Evolutionary conservation across 2,329 filamentous ascomycete genomes (phyloP).

Genomic region (Colletotrichum kahawae): DNA sequence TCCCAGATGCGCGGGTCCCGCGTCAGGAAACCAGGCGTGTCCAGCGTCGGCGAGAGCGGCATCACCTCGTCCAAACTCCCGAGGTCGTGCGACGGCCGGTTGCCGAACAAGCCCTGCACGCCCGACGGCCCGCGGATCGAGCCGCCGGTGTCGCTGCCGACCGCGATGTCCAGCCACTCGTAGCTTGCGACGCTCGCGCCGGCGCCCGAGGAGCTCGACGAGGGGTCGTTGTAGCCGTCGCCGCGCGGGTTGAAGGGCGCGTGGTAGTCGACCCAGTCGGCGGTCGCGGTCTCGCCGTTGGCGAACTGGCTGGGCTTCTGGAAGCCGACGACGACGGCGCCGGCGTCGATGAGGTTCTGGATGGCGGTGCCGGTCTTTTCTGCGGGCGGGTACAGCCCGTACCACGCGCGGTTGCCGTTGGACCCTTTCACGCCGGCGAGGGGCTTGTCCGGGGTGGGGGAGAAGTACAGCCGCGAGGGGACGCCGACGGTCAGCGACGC

Average conservation of each 20-base stretch:
- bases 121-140: conserved; percentile 51
- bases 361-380: conserved; percentile 54
- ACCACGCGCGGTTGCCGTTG: conserved; percentile 62
- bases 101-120: conserved; percentile 48
- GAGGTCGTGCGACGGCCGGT: conserved; percentile 45
- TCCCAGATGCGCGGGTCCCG: conserved; percentile 41
- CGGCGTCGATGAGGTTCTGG: conserved; percentile 61
- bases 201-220: conserved; percentile 40
- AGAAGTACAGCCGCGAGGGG: conserved; percentile 65
- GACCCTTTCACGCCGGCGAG: conserved; percentile 59
- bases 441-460: conserved; percentile 55
- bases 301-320: conserved; percentile 52
- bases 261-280: conserved; percentile 45
- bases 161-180: conserved; percentile 48
- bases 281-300: conserved; percentile 44
- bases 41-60: conserved; percentile 44
- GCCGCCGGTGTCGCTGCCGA: conserved; percentile 51
- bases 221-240: conserved; percentile 51
- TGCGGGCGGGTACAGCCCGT: conserved; percentile 53
- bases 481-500: conserved; percentile 47
- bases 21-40: conserved; percentile 49
- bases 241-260: conserved; percentile 49
- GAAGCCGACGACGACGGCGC: conserved; percentile 55
- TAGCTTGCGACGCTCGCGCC: conserved; percentile 43
- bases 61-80: conserved; percentile 46